A percentile compares a stretch with the other conserved stretches of the same genome.
Conservation (phyloP, 495 filamentous ascomycete species). For the Chaetomium tenue region DNA sequence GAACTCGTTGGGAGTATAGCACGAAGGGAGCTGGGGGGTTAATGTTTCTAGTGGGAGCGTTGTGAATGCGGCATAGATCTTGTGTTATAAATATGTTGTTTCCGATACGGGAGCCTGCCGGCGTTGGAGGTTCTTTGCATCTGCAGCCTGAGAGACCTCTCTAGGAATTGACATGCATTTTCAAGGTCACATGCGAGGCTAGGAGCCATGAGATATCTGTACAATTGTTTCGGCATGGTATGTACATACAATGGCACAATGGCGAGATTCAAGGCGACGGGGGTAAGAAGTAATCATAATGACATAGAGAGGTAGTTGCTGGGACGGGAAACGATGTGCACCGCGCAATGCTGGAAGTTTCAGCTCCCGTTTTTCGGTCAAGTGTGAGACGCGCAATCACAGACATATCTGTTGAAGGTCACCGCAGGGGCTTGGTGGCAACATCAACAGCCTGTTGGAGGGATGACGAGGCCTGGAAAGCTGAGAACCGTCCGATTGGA, state of each 20-base stretch:
- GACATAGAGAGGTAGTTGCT: too few species aligned
- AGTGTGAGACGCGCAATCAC: slow-evolving; percentile 1
- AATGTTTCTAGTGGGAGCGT: slow-evolving; percentile 2
- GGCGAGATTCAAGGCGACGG: too few species aligned
- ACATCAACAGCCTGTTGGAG: neutral
- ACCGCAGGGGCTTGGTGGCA: neutral
- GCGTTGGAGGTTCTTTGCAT: slow-evolving; percentile 19
- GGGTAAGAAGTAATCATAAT: too few species aligned
- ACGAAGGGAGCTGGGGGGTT: neutral
- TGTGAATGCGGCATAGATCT: slow-evolving; percentile 2
- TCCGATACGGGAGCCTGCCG: neutral
- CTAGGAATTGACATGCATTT: neutral
- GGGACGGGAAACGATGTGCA: too few species aligned
- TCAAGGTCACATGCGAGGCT: neutral
- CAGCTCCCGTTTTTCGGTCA: too few species aligned
- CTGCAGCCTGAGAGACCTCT: neutral
- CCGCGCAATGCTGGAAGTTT: too few species aligned
- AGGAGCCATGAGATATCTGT: too few species aligned
- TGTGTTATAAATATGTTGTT: neutral
- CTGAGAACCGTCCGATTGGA: neutral
- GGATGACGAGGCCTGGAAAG: slow-evolving; percentile 8
- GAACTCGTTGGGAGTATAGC: slow-evolving; percentile 26
- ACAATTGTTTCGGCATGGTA: too few species aligned
- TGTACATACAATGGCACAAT: too few species aligned
- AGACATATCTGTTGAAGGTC: too few species aligned